Percentiles rank a stretch among this genome's conserved stretches.
These are phyloP conservation scores for Lactarius pseudohatsudake DNA, from an alignment of 768 basidiomycete species.

Conservation along the genomic window DNA sequence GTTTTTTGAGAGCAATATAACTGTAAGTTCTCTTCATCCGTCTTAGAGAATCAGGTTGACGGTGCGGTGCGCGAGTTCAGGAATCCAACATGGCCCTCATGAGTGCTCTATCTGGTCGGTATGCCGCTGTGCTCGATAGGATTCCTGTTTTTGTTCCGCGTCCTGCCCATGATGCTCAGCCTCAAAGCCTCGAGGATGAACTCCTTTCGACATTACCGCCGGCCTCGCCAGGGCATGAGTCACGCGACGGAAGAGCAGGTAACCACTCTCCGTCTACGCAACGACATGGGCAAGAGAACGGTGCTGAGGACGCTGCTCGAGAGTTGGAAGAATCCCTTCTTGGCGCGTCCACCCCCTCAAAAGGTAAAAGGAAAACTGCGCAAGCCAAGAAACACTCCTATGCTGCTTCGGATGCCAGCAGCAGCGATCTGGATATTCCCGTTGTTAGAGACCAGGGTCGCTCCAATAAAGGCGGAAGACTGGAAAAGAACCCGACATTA, in stretches of 20 bases:
- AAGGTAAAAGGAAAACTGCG: slow-evolving; percentile 50
- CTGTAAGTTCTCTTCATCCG: slow-evolving; percentile 45
- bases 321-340: slow-evolving; percentile 58
- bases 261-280: slow-evolving; percentile 28
- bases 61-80: slow-evolving; percentile 39
- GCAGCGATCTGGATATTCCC: slow-evolving; percentile 55
- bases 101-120: slow-evolving; percentile 55
- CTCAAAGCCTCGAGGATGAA: slow-evolving; percentile 38
- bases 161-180: slow-evolving; percentile 32
- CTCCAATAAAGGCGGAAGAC: slow-evolving; percentile 62
- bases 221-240: slow-evolving; percentile 37
- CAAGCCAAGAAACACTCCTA: slow-evolving; percentile 47
- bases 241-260: slow-evolving; percentile 24
- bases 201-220: slow-evolving; percentile 38
- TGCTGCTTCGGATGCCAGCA: slow-evolving; percentile 51
- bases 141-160: slow-evolving; percentile 45
- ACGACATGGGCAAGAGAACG: slow-evolving; percentile 30
- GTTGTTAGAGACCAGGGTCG: slow-evolving; percentile 44
- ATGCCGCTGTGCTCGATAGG: slow-evolving; percentile 48
- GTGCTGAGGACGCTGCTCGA: slow-evolving; percentile 56
- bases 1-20: slow-evolving; percentile 67
- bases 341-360: slow-evolving; percentile 33
- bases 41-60: neutral
- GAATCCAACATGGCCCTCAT: slow-evolving; percentile 69
- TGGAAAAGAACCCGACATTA: slow-evolving; percentile 41